Evolutionary conservation across 1,284 basidiomycete genomes (phyloP), one percentile per base, ranked within the genome.

Genomic region (Cerrena zonata): DNA sequence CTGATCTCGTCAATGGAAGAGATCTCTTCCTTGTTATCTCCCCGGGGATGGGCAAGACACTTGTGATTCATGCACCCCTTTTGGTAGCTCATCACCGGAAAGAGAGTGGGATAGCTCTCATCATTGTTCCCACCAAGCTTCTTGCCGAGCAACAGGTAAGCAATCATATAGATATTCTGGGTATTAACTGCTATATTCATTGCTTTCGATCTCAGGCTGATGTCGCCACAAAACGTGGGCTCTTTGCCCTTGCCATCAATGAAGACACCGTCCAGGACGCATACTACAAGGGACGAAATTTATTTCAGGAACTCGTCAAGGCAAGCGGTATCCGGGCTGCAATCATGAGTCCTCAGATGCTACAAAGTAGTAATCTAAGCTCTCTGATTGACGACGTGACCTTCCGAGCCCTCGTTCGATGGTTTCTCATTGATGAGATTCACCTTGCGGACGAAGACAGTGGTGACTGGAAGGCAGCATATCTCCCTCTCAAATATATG

Each of bases 341-440:
- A 1, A 18, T 53, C 38, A 48, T 53, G 44, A 50, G 22, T 23
- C 52, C 52, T 7, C 45, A 34, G 19, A 50, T 53, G 48, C 45
- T 51, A 1, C 15, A 13, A 5, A 18, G 43, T n/a, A 12, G 30
- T 18, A 12, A 25, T 2, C 43, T 50, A 43, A 10, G 25, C 7
- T 21, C 24, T 5, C 19, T 49, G 21, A 24, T 53, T 5, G 23
- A 5, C 2, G 27, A 12, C 12, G 2, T 23, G 13, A 11, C 15
- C 5, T 21, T 18, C 24, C 38, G 43, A 30, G 5, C 12, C 15
- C 2, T 25, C 3, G 22, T 48, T 21, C 50, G 46, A 21, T 52
- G 50, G 50, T 19, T 52, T 21, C n/a, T 43, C n/a, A 19, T 48
- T 11, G 50, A 52, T 23, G 50, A 52, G 38, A 45, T 34, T 4